phyloP scores from a whole-genome alignment of 345 rosid species.

The Clausena lansium region DNA sequence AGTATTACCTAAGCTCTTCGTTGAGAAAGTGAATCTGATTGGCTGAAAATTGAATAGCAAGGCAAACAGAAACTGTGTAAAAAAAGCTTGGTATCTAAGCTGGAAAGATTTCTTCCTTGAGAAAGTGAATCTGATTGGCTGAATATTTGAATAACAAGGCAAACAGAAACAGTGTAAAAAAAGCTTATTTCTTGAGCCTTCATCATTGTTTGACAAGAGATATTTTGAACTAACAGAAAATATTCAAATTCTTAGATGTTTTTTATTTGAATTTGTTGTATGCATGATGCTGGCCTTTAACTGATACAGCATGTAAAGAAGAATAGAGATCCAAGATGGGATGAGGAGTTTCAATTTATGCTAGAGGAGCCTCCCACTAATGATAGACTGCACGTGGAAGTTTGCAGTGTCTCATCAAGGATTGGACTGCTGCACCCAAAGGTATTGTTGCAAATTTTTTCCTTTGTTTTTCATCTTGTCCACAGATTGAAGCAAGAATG shows the following conservation, averaged over 20 bases:
- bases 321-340: slow-evolving; percentile 96
- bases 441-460: slow-evolving; percentile 40
- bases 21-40: not conserved
- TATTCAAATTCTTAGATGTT: not conserved
- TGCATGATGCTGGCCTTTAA: slow-evolving; percentile 4
- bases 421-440: slow-evolving; percentile 84
- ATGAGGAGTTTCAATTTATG: slow-evolving; percentile 69
- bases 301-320: slow-evolving; percentile 67
- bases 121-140: not conserved
- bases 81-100: no score
- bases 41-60: not conserved
- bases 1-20: not conserved
- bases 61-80: no score
- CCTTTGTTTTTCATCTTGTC: not conserved
- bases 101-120: no score
- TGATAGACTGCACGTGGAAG: slow-evolving; percentile 81
- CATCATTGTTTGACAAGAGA: not conserved
- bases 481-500: not conserved
- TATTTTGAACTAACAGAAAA: not conserved
- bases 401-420: slow-evolving; percentile 72
- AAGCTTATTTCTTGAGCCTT: not conserved
- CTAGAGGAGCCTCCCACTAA: slow-evolving; percentile 76
- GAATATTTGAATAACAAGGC: not conserved
- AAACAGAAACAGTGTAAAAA: no score
- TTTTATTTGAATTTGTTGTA: not conserved